Percentiles rank a stretch among this genome's conserved stretches.
These are phyloP conservation scores for Candolleomyces eurysporus DNA, from an alignment of 768 basidiomycete species.

Conservation along the genomic window DNA sequence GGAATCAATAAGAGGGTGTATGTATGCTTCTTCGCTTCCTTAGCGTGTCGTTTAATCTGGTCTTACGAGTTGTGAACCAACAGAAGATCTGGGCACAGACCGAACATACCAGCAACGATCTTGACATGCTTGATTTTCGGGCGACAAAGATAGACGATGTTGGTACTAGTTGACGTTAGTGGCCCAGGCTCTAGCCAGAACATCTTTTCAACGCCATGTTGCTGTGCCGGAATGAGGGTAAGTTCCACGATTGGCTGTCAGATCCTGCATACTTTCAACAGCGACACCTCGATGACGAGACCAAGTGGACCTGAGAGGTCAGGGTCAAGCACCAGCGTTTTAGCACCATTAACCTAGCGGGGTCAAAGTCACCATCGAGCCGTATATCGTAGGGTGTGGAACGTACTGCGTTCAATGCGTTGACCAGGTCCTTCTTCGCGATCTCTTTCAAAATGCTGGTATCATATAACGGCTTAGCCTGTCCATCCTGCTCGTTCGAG, in stretches of 20 bases:
- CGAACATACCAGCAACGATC: slow-evolving; percentile 81
- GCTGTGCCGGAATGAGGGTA: slow-evolving; percentile 43
- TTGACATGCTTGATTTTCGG: slow-evolving; percentile 83
- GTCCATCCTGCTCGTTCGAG: slow-evolving; percentile 3
- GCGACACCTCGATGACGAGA: slow-evolving; percentile 89
- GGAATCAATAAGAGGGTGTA: slow-evolving; percentile 90
- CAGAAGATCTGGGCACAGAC: slow-evolving; percentile 10
- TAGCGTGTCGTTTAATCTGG: slow-evolving; percentile 82
- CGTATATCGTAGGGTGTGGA: slow-evolving; percentile 2
- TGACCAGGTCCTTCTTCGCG: slow-evolving; percentile 76
- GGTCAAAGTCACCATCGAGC: slow-evolving; percentile 3
- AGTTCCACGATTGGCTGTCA: background rate
- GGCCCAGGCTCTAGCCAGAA: slow-evolving; percentile 96
- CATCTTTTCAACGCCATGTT: slow-evolving; percentile 99
- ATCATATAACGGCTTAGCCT: slow-evolving; percentile 45
- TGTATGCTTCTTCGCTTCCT: slow-evolving; percentile 70
- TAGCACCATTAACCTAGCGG: slow-evolving; percentile 81
- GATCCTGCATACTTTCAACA: slow-evolving; percentile 71
- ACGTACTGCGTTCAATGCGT: slow-evolving; percentile 78
- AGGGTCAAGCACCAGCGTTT: slow-evolving; percentile 93
- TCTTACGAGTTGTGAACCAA: slow-evolving; percentile 50
- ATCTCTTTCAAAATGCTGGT: slow-evolving; percentile 72
- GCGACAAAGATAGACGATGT: slow-evolving; percentile 91
- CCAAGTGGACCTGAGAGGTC: slow-evolving; percentile 89
- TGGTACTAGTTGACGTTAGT: slow-evolving; percentile 76